Conservation (phyloP, 2,329 filamentous ascomycete species). For the Cordyceps tenuipes region DNA sequence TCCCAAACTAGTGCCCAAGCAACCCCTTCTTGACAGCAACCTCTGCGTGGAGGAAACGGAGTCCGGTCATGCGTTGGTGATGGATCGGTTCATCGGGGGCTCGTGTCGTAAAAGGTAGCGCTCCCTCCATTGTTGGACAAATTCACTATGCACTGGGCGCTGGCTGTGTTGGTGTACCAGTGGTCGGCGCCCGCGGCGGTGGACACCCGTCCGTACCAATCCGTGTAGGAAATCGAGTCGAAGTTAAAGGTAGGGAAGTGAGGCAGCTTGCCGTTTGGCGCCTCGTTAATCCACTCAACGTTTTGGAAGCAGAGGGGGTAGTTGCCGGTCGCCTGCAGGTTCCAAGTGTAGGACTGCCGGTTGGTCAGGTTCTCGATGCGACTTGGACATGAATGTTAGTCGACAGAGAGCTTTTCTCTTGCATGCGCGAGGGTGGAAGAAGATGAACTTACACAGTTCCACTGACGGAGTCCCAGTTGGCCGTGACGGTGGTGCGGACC, state of each 20-base stretch:
- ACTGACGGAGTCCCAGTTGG: background rate
- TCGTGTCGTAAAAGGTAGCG: background rate
- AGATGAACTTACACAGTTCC: constrained; percentile 2
- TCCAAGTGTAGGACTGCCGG: background rate
- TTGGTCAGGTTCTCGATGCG: background rate
- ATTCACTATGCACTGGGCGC: background rate
- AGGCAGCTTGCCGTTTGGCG: background rate
- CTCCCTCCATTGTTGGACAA: background rate
- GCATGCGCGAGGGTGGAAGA: background rate
- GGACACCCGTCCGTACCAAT: background rate
- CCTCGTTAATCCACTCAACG: constrained; percentile 3
- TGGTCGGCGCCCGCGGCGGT: background rate
- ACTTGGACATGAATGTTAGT: background rate
- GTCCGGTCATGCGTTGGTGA: too few relatives aligned
- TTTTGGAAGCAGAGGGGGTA: background rate
- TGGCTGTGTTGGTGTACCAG: background rate
- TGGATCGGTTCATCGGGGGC: too few relatives aligned
- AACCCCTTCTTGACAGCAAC: too few relatives aligned
- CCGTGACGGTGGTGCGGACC: background rate
- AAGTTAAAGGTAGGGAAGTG: background rate
- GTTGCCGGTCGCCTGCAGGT: background rate
- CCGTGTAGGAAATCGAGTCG: background rate
- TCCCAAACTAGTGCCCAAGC: too few relatives aligned
- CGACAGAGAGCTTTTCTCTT: background rate
- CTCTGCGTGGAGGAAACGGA: too few relatives aligned